Evolutionary conservation across 1,139 yeast species (phyloP).

Genomic region (Yamadazyma songkhlaensis): DNA sequence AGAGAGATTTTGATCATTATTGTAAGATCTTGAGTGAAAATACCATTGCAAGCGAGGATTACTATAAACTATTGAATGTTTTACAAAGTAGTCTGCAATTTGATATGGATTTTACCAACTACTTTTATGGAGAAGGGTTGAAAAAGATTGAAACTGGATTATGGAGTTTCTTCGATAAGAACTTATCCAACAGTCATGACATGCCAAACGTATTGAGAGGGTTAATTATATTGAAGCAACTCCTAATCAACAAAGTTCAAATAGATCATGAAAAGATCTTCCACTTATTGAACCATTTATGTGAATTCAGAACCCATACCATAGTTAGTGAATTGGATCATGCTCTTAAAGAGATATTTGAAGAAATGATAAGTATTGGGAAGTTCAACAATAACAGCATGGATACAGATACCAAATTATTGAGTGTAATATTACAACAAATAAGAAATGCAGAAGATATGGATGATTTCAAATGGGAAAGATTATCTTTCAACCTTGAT

Average conservation of each 20-base stretch:
- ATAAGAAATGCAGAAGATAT: background rate
- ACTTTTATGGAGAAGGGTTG: constrained; percentile 24
- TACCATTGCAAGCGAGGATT: constrained; percentile 7
- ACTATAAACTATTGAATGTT: constrained; percentile 25
- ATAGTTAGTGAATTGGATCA: constrained; percentile 19
- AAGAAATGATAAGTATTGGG: constrained; percentile 26
- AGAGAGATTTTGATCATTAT: constrained; percentile 16
- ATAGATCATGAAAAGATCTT: constrained; percentile 23
- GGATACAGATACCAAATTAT: constrained; percentile 1
- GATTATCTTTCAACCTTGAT: constrained; percentile 7
- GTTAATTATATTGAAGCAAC: constrained; percentile 33
- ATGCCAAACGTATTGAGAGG: constrained; percentile 22
- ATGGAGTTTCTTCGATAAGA: constrained; percentile 23
- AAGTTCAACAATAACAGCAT: background rate
- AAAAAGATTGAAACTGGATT: constrained; percentile 23
- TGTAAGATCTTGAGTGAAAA: constrained; percentile 8
- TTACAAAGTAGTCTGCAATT: constrained; percentile 16
- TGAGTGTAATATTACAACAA: constrained; percentile 2
- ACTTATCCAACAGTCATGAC: constrained; percentile 4
- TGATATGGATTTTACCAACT: constrained; percentile 25
- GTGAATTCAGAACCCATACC: constrained; percentile 14
- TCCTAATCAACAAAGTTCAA: constrained; percentile 24
- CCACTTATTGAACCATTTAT: constrained; percentile 20
- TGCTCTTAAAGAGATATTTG: constrained; percentile 29
- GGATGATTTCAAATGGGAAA: background rate